Conservation (phyloP, 495 filamentous ascomycete species). For the Antarctomyces pellizariae region DNA sequence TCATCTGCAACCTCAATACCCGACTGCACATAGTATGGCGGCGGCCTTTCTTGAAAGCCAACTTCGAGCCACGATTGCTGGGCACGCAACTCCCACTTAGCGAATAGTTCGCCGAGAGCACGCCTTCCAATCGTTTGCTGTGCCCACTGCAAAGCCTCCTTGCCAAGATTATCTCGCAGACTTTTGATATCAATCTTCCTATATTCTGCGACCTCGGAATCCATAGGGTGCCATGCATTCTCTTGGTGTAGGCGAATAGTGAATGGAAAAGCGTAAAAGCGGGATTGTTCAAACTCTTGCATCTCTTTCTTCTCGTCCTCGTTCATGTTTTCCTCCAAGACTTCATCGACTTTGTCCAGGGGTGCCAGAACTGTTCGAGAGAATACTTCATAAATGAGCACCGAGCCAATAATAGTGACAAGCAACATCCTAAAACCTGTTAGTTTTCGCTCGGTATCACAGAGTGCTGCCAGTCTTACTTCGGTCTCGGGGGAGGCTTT, state of each 20-base stretch:
- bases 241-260: conserved; percentile 7
- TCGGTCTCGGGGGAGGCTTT: conserved; percentile 1
- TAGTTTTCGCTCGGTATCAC: neutral
- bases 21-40: conserved; percentile 32
- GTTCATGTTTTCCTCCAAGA: conserved; percentile 1
- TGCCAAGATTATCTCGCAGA: too few relatives aligned
- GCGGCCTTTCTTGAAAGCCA: conserved; percentile 31
- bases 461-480: conserved; percentile 1
- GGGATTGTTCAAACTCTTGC: conserved; percentile 4
- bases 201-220: conserved; percentile 6
- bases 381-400: conserved; percentile 1
- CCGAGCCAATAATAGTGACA: conserved; percentile 1
- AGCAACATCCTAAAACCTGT: conserved; percentile 3
- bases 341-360: conserved; percentile 1
- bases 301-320: conserved; percentile 3
- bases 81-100: conserved; percentile 6
- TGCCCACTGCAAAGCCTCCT: conserved; percentile 11
- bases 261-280: conserved; percentile 10
- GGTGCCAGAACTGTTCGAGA: conserved; percentile 3
- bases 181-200: too few relatives aligned
- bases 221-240: conserved; percentile 7
- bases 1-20: conserved; percentile 33
- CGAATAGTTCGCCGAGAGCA: too few relatives aligned
- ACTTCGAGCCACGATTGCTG: conserved; percentile 33
- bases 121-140: conserved; percentile 5